Percentiles rank a stretch among this genome's conserved stretches.
Conservation (phyloP, 495 filamentous ascomycete species). For the Penicillium samsonianum region DNA sequence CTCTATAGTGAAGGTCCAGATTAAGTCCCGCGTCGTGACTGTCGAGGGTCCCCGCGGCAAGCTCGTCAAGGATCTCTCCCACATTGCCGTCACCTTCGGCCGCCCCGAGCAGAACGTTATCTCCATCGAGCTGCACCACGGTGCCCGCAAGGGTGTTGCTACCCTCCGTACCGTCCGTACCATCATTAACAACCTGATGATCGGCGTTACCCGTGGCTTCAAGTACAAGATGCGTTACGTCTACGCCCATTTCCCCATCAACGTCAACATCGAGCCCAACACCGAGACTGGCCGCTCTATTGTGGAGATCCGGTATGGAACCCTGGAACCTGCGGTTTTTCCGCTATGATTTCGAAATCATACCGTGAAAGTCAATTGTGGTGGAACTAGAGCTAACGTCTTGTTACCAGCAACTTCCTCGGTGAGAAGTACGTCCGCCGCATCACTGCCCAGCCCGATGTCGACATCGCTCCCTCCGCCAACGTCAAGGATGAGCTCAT, state of each 20-base stretch:
- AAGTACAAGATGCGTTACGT: constrained; percentile 99
- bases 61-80: constrained; percentile 92
- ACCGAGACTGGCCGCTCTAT: constrained; percentile 80
- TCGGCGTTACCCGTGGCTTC: constrained; percentile 97
- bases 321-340: not conserved
- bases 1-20: constrained; percentile 82
- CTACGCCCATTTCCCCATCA: constrained; percentile 99
- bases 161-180: constrained; percentile 96
- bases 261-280: constrained; percentile 99
- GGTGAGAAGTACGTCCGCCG: constrained; percentile 98
- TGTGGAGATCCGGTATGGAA: constrained; percentile 93
- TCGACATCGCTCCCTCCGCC: constrained; percentile 84
- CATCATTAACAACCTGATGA: constrained; percentile 96
- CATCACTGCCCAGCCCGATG: constrained; percentile 83
- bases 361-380: not conserved
- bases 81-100: constrained; percentile 94
- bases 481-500: constrained; percentile 96
- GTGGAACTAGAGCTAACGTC: constrained; percentile 5
- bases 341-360: not conserved
- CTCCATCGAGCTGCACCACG: constrained; percentile 96
- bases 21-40: constrained; percentile 92
- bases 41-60: constrained; percentile 97
- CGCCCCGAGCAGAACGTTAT: constrained; percentile 77
- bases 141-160: constrained; percentile 93
- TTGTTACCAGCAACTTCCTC: constrained; percentile 83